A percentile compares a stretch with the other conserved stretches of the same genome.
Conservation (phyloP, 805 yeast genomes). For the Lachancea thermotolerans region DNA sequence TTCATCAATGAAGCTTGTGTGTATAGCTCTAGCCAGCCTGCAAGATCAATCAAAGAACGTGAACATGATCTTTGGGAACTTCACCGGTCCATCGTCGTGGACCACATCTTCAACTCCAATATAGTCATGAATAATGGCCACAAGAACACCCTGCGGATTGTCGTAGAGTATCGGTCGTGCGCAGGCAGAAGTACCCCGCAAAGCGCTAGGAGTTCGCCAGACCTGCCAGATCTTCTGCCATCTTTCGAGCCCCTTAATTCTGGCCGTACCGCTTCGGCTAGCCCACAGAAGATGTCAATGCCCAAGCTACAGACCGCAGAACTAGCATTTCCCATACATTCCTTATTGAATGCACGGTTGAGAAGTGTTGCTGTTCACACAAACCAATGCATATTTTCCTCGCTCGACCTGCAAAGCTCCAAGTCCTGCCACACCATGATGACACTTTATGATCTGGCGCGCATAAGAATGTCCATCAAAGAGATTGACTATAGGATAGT, state of each 20-base stretch:
- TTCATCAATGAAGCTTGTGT: constrained; percentile 29
- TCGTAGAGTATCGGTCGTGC: constrained; percentile 7
- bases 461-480: not conserved
- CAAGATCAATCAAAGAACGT: constrained; percentile 1
- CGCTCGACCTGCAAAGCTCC: constrained; percentile 27
- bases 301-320: not conserved
- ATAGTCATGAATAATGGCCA: constrained; percentile 31
- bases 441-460: not conserved
- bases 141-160: constrained; percentile 16
- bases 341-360: constrained; percentile 28
- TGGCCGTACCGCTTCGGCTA: not conserved
- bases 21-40: constrained; percentile 9
- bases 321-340: constrained; percentile 24
- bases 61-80: constrained; percentile 12
- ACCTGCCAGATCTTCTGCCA: constrained; percentile 15
- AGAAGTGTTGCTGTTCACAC: constrained; percentile 21
- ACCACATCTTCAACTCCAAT: constrained; percentile 22
- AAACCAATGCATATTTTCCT: constrained; percentile 22
- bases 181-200: not conserved
- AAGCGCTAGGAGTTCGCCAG: not conserved
- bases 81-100: constrained; percentile 15
- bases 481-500: constrained; percentile 14
- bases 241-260: constrained; percentile 25
- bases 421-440: constrained; percentile 1
- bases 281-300: not conserved